A percentile compares a stretch with the other conserved stretches of the same genome.
phyloP scores from a whole-genome alignment of 352 stramenopile genomes.

The Globisporangium mamillatum region DNA sequence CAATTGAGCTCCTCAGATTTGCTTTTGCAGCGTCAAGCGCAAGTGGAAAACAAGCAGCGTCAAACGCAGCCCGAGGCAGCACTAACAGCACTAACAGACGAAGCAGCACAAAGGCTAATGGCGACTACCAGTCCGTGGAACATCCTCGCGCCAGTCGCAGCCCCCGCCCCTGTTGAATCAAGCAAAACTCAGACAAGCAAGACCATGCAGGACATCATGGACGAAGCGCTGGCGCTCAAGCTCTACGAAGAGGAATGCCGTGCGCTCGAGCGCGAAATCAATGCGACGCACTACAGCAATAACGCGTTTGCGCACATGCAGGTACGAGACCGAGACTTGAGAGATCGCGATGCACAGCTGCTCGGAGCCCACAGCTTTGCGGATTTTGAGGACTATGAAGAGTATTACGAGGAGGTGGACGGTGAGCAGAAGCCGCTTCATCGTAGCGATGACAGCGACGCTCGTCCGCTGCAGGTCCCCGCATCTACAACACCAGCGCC shows the following conservation, averaged over 20 bases:
- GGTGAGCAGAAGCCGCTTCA: slow-evolving; percentile 1
- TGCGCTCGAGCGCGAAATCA: slow-evolving; percentile 34
- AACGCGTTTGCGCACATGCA: slow-evolving; percentile 36
- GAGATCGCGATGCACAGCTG: slow-evolving; percentile 30
- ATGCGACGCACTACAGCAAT: slow-evolving; percentile 29
- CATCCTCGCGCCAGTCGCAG: neutral
- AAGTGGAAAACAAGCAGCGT: neutral
- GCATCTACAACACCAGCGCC: neutral
- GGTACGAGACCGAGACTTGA: slow-evolving; percentile 18
- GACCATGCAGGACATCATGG: slow-evolving; percentile 69
- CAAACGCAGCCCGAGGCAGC: neutral
- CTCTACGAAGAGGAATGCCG: slow-evolving; percentile 62
- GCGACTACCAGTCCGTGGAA: slow-evolving; percentile 16
- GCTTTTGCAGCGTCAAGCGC: slow-evolving; percentile 2
- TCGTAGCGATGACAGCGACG: neutral
- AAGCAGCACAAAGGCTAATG: slow-evolving; percentile 1
- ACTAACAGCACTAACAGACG: neutral
- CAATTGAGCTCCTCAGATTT: slow-evolving; percentile 13
- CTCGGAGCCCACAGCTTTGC: slow-evolving; percentile 43
- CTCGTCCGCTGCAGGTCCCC: slow-evolving; percentile 4
- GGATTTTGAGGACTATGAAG: slow-evolving; percentile 16
- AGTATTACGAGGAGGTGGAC: slow-evolving; percentile 12
- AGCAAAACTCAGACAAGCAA: slow-evolving; percentile 1
- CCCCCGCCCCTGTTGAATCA: neutral
- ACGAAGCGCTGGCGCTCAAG: slow-evolving; percentile 60